Base-by-base conservation (phyloP, 495 filamentous ascomycete genomes). In the Aspergillus hancockii region DNA sequence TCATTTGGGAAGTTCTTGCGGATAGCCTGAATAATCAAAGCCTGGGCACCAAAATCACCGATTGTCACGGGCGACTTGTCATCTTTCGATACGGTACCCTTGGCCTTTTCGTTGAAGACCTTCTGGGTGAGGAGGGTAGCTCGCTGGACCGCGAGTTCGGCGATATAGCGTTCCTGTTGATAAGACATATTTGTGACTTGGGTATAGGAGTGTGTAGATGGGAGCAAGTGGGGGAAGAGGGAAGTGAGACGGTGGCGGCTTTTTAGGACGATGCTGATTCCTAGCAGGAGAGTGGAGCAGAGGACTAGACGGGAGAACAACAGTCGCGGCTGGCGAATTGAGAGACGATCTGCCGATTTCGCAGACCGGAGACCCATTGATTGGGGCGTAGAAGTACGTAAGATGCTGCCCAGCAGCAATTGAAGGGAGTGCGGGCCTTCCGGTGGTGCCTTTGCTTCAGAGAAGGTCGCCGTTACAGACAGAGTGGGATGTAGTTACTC, bases 1-100 rank as follows among this genome's bases (percentile, higher is more conserved):
- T 98, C 94, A 14, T 84, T 67, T 40, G 94, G 94, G 80, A 98
- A 98, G 71, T 90, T 90, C 72, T 88, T 82, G 75, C 87, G 85
- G 59, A 98, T 85, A 49, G 94, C 92, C 57, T 86, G 82, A 65
- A 98, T 96, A 69, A 98, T 95, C 61, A 98, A 82, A 38, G 95
- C 95, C 77, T 98, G 94, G 55, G 95, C 94, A 64, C 95, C 95
- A 68, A 96, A 97, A 77, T 98, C 94, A 70, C 92, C 94, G 62
- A 98, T 92, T 31, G 94, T 98, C 63, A 98, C 94, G 60, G 95
- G 94, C 23, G 95, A 98, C 63, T 87, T 88, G 78, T 98, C 95
- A 71, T 90, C 88, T 79, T 98, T 99, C 65, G 88, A 90, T 34
- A 95, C 80, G 54, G 94, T 96, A 58, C 93, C 92, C 77, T 98